These are phyloP conservation scores for Cucurbitaria berberidis DNA, from an alignment of 2,329 filamentous ascomycete species.

Conservation along the genomic window DNA sequence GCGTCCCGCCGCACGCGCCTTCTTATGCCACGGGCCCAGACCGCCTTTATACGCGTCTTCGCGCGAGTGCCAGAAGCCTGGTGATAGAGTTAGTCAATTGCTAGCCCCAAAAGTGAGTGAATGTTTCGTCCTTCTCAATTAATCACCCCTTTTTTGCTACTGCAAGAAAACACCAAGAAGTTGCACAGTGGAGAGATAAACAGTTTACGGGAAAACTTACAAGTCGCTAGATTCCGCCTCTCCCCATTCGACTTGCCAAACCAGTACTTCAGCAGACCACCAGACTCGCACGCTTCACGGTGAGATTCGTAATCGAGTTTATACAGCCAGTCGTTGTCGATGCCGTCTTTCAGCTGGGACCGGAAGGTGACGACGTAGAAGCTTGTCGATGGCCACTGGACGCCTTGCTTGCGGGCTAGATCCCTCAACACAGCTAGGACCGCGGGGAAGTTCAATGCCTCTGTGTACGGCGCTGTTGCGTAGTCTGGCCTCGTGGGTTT, in stretches of 20 bases:
- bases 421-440: slow-evolving; percentile 65
- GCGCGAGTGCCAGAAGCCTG: slow-evolving; percentile 69
- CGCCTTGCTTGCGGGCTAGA: slow-evolving; percentile 56
- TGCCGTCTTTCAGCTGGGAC: slow-evolving; percentile 71
- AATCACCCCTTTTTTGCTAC: too few species aligned
- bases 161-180: too few species aligned
- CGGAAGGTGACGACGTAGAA: slow-evolving; percentile 90
- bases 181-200: neutral
- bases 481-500: slow-evolving; percentile 71
- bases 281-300: slow-evolving; percentile 76
- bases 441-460: slow-evolving; percentile 77
- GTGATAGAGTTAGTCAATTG: too few species aligned
- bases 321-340: slow-evolving; percentile 71
- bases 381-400: slow-evolving; percentile 64
- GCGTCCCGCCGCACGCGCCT: slow-evolving; percentile 57
- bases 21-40: slow-evolving; percentile 62
- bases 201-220: slow-evolving; percentile 43
- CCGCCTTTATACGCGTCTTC: slow-evolving; percentile 67
- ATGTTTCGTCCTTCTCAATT: too few species aligned
- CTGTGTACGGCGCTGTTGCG: slow-evolving; percentile 74
- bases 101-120: too few species aligned
- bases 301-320: slow-evolving; percentile 80
- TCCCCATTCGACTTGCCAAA: slow-evolving; percentile 76
- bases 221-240: slow-evolving; percentile 79
- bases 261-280: slow-evolving; percentile 92